Evolutionary conservation across 2,329 filamentous ascomycete species (phyloP).

Genomic region (Orbilia ellipsospora): DNA sequence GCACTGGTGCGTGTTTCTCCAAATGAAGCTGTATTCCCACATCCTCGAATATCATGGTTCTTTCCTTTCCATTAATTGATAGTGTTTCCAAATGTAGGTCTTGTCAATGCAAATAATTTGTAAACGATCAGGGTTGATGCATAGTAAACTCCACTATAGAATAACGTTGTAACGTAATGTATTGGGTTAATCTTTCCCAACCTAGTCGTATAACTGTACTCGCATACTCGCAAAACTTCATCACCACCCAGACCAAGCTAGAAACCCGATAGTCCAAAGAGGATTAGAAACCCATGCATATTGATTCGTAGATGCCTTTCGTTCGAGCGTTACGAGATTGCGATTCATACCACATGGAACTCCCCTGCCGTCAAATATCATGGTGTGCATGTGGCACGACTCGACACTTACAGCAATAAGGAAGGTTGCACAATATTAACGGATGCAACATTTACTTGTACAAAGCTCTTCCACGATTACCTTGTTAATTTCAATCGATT

Average conservation of each 20-base stretch:
- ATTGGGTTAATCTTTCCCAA: slow-evolving; percentile 7
- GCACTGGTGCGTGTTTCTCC: slow-evolving; percentile 11
- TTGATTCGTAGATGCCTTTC: too few species aligned
- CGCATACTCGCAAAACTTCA: too few species aligned
- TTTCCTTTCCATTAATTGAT: neutral
- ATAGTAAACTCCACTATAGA: neutral
- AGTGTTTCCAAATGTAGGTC: neutral
- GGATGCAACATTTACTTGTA: neutral
- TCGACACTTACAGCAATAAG: neutral
- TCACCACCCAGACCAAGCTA: too few species aligned
- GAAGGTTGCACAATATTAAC: neutral
- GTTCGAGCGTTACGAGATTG: too few species aligned
- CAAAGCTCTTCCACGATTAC: neutral
- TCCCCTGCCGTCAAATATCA: neutral
- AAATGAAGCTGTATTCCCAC: slow-evolving; percentile 39
- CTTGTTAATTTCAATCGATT: too few species aligned
- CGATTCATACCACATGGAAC: neutral
- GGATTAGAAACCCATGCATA: neutral
- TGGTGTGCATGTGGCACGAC: neutral
- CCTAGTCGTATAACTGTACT: neutral
- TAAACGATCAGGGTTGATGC: too few species aligned
- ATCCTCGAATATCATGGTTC: neutral
- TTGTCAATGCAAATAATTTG: neutral
- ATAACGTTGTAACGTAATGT: slow-evolving; percentile 21
- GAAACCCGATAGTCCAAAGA: too few species aligned